A percentile compares a stretch with the other conserved stretches of the same genome.
Evolutionary conservation across 495 filamentous ascomycete genomes (phyloP).

Genomic region (Lasiosphaeria ovina): DNA sequence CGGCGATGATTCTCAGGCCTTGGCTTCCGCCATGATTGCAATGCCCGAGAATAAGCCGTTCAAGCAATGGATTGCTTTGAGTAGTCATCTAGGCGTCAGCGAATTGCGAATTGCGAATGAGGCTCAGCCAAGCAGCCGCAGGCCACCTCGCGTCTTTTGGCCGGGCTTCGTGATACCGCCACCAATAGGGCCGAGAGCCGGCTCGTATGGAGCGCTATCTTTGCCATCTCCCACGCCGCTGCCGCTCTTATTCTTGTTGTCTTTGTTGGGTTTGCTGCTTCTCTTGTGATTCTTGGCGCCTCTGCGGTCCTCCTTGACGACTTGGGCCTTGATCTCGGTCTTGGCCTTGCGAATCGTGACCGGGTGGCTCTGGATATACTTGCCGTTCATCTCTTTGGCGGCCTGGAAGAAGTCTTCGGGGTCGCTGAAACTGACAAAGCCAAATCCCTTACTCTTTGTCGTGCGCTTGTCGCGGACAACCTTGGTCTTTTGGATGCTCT

Average conservation of each 20-base stretch:
- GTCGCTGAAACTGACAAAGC: constrained; percentile 93
- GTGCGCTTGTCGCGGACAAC: constrained; percentile 96
- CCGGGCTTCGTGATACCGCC: constrained; percentile 75
- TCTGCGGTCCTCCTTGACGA: constrained; percentile 42
- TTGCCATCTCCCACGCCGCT: constrained; percentile 24
- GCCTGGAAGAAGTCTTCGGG: constrained; percentile 94
- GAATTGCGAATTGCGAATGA: not conserved
- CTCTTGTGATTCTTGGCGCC: constrained; percentile 36
- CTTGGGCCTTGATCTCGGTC: constrained; percentile 78
- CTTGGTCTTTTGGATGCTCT: constrained; percentile 84
- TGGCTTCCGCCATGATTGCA: too few relatives aligned
- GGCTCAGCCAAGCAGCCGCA: constrained; percentile 68
- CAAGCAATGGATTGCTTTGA: too few relatives aligned
- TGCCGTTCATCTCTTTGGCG: constrained; percentile 96
- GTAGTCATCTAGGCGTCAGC: not conserved
- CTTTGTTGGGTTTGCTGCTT: constrained; percentile 7
- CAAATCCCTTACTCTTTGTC: constrained; percentile 91
- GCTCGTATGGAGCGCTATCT: constrained; percentile 36
- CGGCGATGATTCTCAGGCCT: too few relatives aligned
- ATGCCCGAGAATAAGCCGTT: too few relatives aligned
- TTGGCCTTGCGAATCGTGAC: constrained; percentile 81
- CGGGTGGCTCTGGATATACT: constrained; percentile 97
- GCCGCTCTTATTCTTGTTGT: constrained; percentile 35
- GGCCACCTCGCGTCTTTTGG: constrained; percentile 73
- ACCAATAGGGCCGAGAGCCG: constrained; percentile 47